Evolutionary conservation across 768 basidiomycete genomes (phyloP), one percentile per base, ranked within the genome.

Genomic region (Tulasnella sp.): DNA sequence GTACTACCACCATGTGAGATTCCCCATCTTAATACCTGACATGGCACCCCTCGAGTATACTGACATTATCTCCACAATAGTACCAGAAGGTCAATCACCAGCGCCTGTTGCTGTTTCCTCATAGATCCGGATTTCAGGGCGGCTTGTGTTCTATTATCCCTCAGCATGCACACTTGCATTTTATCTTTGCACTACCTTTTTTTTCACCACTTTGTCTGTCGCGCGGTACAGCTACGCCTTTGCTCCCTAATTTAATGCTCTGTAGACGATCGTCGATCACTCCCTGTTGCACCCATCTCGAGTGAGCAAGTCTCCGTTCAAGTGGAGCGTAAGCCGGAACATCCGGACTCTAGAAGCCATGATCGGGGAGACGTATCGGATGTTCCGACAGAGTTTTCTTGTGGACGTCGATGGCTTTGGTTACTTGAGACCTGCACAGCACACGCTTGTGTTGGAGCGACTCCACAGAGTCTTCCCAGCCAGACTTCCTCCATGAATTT

Each of bases 1-100:
- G 90, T 90, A 78, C 82, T 92, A 80, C 89, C 90, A 74, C 90
- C 88, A 79, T 76, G 92, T 94, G 77, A 78, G 92, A 26, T 52
- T 26, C 11, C 22, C n/a, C 19, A 9, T 52, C 47, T 52, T 1
- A 19, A 84, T 19, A 22, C 14, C 40, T 52, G 3, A 40, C 19
- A 35, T 35, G 7, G 2, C 16, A 32, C 39, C 29, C 34, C 22
- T 2, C n/a, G 6, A 9, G 34, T 65, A n/a, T 65, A 9, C 64
- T 36, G 39, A 26, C 34, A n/a, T 22, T 36, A 8, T 52, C 47
- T 40, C 34, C 8, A 4, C 64, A 26, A 6, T 40, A 65, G 64
- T 65, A 40, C 64, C 64, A 65, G 64, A 65, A 26, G 47, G 6
- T 11, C 47, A 52, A 52, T 26, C 47, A 52, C 47, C 47, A 52